These are phyloP conservation scores for Cetraspora pellucida DNA, from an alignment of 192 early-diverging fungal species.

Conservation along the genomic window DNA sequence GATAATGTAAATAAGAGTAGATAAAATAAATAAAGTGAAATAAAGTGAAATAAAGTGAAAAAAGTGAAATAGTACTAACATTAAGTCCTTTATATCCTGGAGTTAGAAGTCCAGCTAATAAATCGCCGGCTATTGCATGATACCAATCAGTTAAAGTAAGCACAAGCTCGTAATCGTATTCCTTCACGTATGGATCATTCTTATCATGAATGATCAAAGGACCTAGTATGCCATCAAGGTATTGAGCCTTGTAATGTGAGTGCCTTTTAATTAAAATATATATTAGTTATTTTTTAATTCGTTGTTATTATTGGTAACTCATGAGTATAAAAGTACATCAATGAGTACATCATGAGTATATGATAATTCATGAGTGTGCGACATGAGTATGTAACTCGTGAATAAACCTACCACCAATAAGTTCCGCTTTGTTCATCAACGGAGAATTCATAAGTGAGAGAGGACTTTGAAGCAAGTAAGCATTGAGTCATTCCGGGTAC, in stretches of 20 bases:
- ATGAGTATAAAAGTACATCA: background rate
- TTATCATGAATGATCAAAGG: slow-evolving; percentile 71
- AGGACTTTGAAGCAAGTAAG: slow-evolving; percentile 62
- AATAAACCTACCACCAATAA: slow-evolving; percentile 63
- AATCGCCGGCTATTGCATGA: background rate
- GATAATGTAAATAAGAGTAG: too few species aligned
- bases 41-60: background rate
- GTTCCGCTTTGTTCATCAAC: slow-evolving; percentile 70
- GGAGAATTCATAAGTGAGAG: slow-evolving; percentile 72
- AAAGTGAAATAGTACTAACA: background rate
- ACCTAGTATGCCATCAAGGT: slow-evolving; percentile 78
- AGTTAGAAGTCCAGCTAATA: background rate
- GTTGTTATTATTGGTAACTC: too few species aligned
- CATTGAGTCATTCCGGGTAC: background rate
- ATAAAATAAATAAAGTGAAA: slow-evolving; percentile 26
- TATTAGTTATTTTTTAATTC: background rate
- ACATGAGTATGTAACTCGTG: too few species aligned
- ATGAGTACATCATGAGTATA: background rate
- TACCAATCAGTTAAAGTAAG: slow-evolving; percentile 64
- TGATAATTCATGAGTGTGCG: too few species aligned
- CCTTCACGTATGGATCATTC: slow-evolving; percentile 49
- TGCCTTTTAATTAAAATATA: slow-evolving; percentile 50
- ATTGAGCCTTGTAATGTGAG: slow-evolving; percentile 70
- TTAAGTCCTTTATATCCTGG: background rate
- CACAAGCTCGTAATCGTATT: slow-evolving; percentile 71